Evolutionary conservation across 352 stramenopile genomes (phyloP).

Genomic region (Saprolegnia parasitica): DNA sequence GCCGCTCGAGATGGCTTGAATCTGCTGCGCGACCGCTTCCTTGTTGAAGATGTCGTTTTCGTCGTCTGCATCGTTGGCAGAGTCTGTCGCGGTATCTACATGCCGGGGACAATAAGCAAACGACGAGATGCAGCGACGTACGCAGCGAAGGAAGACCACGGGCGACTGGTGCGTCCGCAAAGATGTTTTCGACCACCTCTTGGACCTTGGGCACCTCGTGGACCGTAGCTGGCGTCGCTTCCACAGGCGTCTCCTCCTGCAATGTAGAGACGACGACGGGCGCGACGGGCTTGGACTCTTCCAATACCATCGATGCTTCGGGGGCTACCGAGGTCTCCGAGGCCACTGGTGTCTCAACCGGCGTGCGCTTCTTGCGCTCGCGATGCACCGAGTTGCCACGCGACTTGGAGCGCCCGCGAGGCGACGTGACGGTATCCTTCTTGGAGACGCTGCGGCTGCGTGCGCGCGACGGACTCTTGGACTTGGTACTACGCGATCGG

Average conservation of each 20-base stretch:
- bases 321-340: not conserved
- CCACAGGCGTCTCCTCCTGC: too few species aligned
- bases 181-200: not conserved
- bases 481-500: not conserved
- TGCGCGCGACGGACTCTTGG: constrained; percentile 24
- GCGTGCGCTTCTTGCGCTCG: not conserved
- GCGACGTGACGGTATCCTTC: not conserved
- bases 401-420: not conserved
- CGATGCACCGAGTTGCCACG: constrained; percentile 8
- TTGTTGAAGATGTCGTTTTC: constrained; percentile 15
- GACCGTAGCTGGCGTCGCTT: not conserved
- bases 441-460: constrained; percentile 17
- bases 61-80: not conserved
- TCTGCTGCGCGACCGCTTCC: constrained; percentile 2
- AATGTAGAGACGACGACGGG: not conserved
- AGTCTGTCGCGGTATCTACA: not conserved
- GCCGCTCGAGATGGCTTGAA: constrained; percentile 7
- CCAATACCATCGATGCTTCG: too few species aligned
- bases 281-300: not conserved
- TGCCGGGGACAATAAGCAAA: not conserved
- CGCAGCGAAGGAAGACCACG: not conserved
- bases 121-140: not conserved
- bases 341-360: not conserved
- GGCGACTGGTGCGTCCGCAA: not conserved
- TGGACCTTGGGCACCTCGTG: not conserved